Evolutionary conservation across 306 rosid species (phyloP), one percentile per base, ranked within the genome.

Genomic region (Lithocarpus polystachyus): DNA sequence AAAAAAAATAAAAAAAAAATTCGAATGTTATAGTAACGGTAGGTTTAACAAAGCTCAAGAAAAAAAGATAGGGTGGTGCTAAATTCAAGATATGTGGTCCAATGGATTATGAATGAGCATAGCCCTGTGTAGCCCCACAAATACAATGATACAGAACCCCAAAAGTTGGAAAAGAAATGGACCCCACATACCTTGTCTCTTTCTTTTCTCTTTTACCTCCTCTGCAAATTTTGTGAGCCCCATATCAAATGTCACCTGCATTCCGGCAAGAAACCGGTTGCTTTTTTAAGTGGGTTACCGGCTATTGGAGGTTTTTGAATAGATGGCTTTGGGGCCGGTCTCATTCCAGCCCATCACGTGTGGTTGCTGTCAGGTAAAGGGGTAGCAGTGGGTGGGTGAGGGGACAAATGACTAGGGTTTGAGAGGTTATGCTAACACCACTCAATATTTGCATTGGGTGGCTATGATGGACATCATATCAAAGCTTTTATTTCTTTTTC

Each of bases 351-450:
- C 81, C 77, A 76, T 71, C 81, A 81, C 77, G 84, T 81, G 77
- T 33, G 57, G 84, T 81, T 81, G 74, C 84, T 81, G 84, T 81
- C 84, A 76, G 77, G 77, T 26, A 1, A 71, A 61, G 81, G 51
- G 80, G 84, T 76, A 35, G 77, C 84, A 81, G 81, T 60, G 37
- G 81, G 80, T 81, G 84, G 68, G 73, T 70, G 73, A 60, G 84
- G 77, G 72, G 77, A 81, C 84, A 81, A 71, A 71, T 71, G 15
- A 78, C n/a, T 33, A 68, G 53, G 72, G 26, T 37, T 68, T n/a
- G 72, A 68, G 72, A 68, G 72, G 72, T 68, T 68, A n/a, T 4
- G 52, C 26, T 33, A 35, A 5, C 45, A n/a, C 72, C n/a, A 68
- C 72, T 68, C 72, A 10, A 68, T 35, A 26, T 9, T 35, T 68